Evolutionary conservation across 2,329 filamentous ascomycete species (phyloP).

Genomic region (Phaeophleospora eucalypticola): DNA sequence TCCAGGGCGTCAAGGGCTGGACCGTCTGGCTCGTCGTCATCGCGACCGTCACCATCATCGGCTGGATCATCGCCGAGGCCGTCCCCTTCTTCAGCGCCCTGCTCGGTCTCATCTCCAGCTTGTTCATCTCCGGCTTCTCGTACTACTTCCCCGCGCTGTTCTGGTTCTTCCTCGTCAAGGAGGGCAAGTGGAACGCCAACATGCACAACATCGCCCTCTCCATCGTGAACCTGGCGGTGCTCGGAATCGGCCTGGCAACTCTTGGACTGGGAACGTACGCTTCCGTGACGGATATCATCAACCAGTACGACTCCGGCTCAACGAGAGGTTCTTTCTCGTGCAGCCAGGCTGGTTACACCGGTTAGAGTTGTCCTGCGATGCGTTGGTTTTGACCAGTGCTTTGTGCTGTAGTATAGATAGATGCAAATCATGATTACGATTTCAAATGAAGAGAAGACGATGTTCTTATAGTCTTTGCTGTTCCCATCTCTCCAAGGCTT

Average conservation of each 20-base stretch:
- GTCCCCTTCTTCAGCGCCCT: slow-evolving; percentile 70
- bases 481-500: too few species aligned
- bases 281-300: slow-evolving; percentile 42
- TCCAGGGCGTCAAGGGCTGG: slow-evolving; percentile 43
- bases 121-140: slow-evolving; percentile 65
- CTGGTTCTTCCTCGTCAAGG: slow-evolving; percentile 45
- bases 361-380: too few species aligned
- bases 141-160: slow-evolving; percentile 38
- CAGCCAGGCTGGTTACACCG: slow-evolving; percentile 9
- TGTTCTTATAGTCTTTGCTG: too few species aligned
- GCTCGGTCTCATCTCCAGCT: slow-evolving; percentile 59
- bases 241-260: slow-evolving; percentile 33
- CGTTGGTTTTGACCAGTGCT: too few species aligned
- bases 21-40: slow-evolving; percentile 60
- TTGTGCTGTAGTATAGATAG: too few species aligned
- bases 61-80: slow-evolving; percentile 66
- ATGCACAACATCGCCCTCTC: slow-evolving; percentile 44
- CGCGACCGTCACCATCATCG: slow-evolving; percentile 55
- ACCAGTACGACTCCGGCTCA: slow-evolving; percentile 36
- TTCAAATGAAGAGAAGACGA: too few species aligned
- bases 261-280: slow-evolving; percentile 42
- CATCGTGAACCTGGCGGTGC: slow-evolving; percentile 42
- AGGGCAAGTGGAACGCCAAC: slow-evolving; percentile 46
- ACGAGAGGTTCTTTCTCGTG: slow-evolving; percentile 43
- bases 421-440: too few species aligned